Base-by-base conservation (phyloP, 306 rosid species). In the Malus fusca region DNA sequence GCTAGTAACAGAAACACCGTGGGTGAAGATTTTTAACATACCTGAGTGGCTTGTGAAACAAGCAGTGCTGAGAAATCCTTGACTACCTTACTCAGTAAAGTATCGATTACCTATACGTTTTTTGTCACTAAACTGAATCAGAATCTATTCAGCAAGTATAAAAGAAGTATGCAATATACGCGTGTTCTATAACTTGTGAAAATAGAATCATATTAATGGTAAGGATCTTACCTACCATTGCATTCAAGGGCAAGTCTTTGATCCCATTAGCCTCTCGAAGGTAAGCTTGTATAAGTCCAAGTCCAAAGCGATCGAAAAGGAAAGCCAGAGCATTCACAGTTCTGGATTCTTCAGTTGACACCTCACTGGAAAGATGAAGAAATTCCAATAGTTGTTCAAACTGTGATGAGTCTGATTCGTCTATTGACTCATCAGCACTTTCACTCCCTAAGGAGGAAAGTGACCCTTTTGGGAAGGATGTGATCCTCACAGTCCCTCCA, bases 161-260 rank as follows among this genome's bases (percentile, higher is more conserved):
- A 66, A 15, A 59, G 5, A 22, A 44, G 4, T 60, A 11, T 25
- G 13, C 4, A 60, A 2, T 60, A 25, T 14, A 12, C 66, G 3
- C 5, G 21, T 23, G 35, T 26, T 60, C 33, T 60, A 11, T 60
- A 25, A 60, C 25, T 63, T 30, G 4, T 17, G 23, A 31, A 31
- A 35, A 31, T n/a, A 63, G 7, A 33, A 30, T 40, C 59, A 71
- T 53, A 79, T 12, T 3, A 13, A 40, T 14, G 78, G 79, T 28
- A 80, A 85, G 83, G 62, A 68, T 87, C 98, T 92, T 95, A 95
- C 97, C 98, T 80, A 95, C 98, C 98, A 82, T 92, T 92, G 92
- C 82, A 95, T 90, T 95, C 84, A 95, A 72, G 42, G 97, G 96
- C 43, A 86, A 80, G 72, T 92, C 97, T 65, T 86, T 92, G 63